phyloP scores from a whole-genome alignment of 2,329 filamentous ascomycete species.

The Diplodia scrobiculata region DNA sequence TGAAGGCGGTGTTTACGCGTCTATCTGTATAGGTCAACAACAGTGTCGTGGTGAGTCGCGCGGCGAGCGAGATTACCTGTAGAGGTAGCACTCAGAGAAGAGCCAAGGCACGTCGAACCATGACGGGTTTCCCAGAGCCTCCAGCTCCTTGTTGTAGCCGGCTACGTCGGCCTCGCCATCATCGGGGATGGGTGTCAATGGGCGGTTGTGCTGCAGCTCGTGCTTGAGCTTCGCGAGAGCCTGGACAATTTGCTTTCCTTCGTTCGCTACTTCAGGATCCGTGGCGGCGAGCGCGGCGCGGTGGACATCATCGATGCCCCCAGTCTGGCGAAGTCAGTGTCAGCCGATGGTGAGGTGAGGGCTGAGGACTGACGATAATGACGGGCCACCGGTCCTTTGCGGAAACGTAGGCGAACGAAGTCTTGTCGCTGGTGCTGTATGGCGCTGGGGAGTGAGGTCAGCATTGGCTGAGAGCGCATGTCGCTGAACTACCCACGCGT shows the following conservation, averaged over 20 bases:
- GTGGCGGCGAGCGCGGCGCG: conserved; percentile 64
- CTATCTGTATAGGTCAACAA: conserved; percentile 50
- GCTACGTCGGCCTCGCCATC: conserved; percentile 76
- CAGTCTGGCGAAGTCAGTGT: conserved; percentile 62
- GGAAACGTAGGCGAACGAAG: conserved; percentile 83
- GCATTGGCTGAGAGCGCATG: conserved; percentile 28
- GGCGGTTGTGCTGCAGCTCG: conserved; percentile 86
- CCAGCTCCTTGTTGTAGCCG: conserved; percentile 83
- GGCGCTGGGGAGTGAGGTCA: conserved; percentile 57
- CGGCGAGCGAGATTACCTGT: conserved; percentile 57
- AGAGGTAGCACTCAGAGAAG: conserved; percentile 91
- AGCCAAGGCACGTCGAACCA: conserved; percentile 91
- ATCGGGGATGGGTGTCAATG: conserved; percentile 71
- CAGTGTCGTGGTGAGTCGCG: neutral
- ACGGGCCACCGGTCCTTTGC: conserved; percentile 89
- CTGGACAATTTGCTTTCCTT: conserved; percentile 84
- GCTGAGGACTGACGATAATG: conserved; percentile 69
- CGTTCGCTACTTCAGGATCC: conserved; percentile 66
- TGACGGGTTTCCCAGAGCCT: conserved; percentile 68
- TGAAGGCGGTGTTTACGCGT: conserved; percentile 79
- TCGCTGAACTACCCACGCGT: conserved; percentile 58
- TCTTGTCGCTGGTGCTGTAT: conserved; percentile 77
- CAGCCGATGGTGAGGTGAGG: neutral
- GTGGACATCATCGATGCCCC: conserved; percentile 93
- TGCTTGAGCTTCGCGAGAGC: conserved; percentile 85